Percentiles rank a stretch among this genome's conserved stretches.
Conservation (phyloP, 2,329 filamentous ascomycete genomes). For the Camillea tinctor region DNA sequence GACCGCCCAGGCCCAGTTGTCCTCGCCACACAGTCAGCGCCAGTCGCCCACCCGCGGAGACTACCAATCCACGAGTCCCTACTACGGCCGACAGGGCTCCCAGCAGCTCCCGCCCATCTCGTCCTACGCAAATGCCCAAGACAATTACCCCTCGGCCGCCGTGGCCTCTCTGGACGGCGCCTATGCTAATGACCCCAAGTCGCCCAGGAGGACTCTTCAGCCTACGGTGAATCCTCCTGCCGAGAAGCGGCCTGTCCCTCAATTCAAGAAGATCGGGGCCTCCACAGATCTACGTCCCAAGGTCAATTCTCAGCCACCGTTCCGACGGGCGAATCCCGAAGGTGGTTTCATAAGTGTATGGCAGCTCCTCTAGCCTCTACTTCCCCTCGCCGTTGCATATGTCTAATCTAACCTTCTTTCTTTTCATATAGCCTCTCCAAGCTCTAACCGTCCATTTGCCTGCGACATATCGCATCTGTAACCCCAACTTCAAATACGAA, state of each 20-base stretch:
- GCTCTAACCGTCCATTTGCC: conserved; percentile 90
- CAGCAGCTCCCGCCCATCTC: conserved; percentile 77
- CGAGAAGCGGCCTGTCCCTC: conserved; percentile 72
- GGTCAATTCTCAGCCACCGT: conserved; percentile 83
- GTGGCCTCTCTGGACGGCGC: conserved; percentile 70
- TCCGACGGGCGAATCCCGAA: conserved; percentile 90
- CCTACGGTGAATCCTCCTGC: conserved; percentile 38
- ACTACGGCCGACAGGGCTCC: conserved; percentile 55
- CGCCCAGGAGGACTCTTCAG: conserved; percentile 54
- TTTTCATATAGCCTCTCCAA: conserved; percentile 72
- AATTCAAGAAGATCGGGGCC: conserved; percentile 77
- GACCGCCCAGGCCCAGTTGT: conserved; percentile 55
- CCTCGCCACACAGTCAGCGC: conserved; percentile 54
- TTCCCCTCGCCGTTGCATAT: conserved; percentile 7
- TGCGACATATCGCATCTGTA: conserved; percentile 96
- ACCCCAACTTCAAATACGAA: conserved; percentile 97
- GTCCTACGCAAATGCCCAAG: conserved; percentile 65
- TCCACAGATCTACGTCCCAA: conserved; percentile 75
- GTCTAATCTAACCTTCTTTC: conserved; percentile 30
- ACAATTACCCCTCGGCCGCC: conserved; percentile 71
- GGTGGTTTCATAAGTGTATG: conserved; percentile 96
- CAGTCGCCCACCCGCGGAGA: conserved; percentile 77
- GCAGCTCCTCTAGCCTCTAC: conserved; percentile 3
- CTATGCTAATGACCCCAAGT: conserved; percentile 56
- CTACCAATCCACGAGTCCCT: conserved; percentile 58